Evolutionary conservation across 2,329 filamentous ascomycete genomes (phyloP), one percentile per base, ranked within the genome.

Genomic region (Beauveria australis): DNA sequence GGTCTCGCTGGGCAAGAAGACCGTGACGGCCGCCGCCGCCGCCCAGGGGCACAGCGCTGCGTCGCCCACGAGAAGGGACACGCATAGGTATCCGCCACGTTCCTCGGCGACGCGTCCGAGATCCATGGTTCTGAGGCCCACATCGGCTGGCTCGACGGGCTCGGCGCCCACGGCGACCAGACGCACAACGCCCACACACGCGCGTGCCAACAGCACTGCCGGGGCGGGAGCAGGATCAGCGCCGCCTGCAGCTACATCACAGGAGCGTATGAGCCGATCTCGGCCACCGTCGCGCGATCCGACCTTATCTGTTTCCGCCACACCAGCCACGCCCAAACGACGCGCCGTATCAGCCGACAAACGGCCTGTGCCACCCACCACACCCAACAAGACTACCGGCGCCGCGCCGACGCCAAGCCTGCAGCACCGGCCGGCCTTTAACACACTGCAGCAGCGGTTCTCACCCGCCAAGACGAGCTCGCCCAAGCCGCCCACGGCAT

Each of bases 401-500:
- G 46, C 62, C 37, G 53, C 58, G 52, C 68, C 64, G 59, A 64
- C 66, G 19, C 70, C 69, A 46, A 70, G 73, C 19, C 71, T 73
- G n/a, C 72, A 75, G n/a, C 72, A 75, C 28, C 79, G 80, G 9
- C 83, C 84, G 0, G 74, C 79, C 52, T 88, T 88, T 71, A 82
- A 78, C 53, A 87, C 81, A 0, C 79, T 83, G 44, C 85, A 89
- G 65, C 85, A 89, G 65, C 84, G 88, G 72, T 88, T 83, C 73
- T 86, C 83, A 30, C 86, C 87, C 0, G 81, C 82, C 49, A 88
- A 88, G 67, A 77, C 76, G 4, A 73, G 78, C 40, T 40, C 55
- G 19, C 83, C 86, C 0, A 89, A 89, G 63, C 83, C 85, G 5
- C 75, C 83, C n/a, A 82, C 82, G 0, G 75, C 83, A 16, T 76